Base-by-base conservation (phyloP, 176 grass and related monocot genomes). In the Themeda triandra region DNA sequence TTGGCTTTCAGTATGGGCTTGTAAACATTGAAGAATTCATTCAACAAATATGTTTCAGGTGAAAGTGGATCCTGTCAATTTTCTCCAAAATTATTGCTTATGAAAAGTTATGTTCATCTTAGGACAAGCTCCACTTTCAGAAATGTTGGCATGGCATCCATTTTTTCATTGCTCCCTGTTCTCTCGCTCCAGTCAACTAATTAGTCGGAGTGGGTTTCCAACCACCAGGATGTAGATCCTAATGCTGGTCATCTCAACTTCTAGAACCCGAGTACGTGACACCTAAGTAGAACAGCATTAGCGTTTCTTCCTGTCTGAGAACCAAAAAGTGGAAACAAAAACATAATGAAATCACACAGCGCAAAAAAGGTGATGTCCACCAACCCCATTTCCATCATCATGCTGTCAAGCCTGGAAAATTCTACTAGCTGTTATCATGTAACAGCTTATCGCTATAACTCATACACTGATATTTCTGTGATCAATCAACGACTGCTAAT, bases 351-450 rank as follows among this genome's bases (percentile, higher is more conserved):
- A 72, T 82, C 78, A 77, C 51, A 71, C 10, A 72, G 39, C 53
- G 71, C 83, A 49, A 15, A 71, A 76, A 54, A 65, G 71, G 63
- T 76, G 87, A 40, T 53, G 37, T 81, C 87, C 77, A 85, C 45
- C 13, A 27, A 9, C 2, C 45, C 36, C 36, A 8, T 10, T 56
- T 6, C 21, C 13, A 70, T 69, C 13, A 70, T 69, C 75, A 41
- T 28, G 73, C n/a, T 70, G 68, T 17, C 25, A 32, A 23, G 5
- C 35, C 72, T 45, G 15, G 83, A 86, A 59, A 73, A 90, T 72
- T 86, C 71, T 40, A 27, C 78, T 63, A 40, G 23, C 30, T 41
- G 37, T 65, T 8, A 15, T 25, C 32, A 73, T 23, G 19, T 31
- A 32, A 32, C 30, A 84, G 13, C 83, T 44, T 42, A 86, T 64